Percentiles rank a stretch among this genome's conserved stretches.
Conservation (phyloP, 1,139 yeast species). For the Yamadazyma dushanensis region DNA sequence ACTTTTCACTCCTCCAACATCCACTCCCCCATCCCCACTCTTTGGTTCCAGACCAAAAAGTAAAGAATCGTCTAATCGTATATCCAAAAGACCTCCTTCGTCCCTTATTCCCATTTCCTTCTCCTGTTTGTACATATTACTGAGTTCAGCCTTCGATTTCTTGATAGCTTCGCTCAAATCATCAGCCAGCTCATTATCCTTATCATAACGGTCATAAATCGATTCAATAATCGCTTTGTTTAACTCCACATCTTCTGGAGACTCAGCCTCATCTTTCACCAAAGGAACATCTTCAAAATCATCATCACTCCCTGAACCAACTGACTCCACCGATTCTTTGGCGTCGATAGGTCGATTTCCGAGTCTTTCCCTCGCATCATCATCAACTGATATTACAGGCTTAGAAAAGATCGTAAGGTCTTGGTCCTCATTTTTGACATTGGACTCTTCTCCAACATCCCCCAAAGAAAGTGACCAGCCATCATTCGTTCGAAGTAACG, state of each 20-base stretch:
- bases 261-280: slow-evolving; percentile 24
- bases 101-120: slow-evolving; percentile 8
- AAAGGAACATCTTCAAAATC: slow-evolving; percentile 67
- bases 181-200: slow-evolving; percentile 24
- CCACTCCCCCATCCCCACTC: too few species aligned
- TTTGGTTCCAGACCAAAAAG: slow-evolving; percentile 10
- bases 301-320: slow-evolving; percentile 26
- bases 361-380: background rate
- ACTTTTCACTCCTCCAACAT: too few species aligned
- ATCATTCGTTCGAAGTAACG: slow-evolving; percentile 70
- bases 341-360: background rate
- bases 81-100: slow-evolving; percentile 3
- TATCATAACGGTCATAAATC: slow-evolving; percentile 34
- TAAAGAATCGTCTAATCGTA: slow-evolving; percentile 15
- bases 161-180: slow-evolving; percentile 50
- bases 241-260: slow-evolving; percentile 31
- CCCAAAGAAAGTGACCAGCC: slow-evolving; percentile 83
- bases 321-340: background rate
- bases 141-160: slow-evolving; percentile 41
- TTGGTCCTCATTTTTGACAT: slow-evolving; percentile 14
- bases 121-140: slow-evolving; percentile 21
- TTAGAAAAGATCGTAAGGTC: slow-evolving; percentile 19
- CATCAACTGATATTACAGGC: background rate
- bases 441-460: slow-evolving; percentile 24
- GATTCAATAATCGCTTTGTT: slow-evolving; percentile 39